Base-by-base conservation (phyloP, 345 rosid species). In the Eucalyptus camaldulensis region DNA sequence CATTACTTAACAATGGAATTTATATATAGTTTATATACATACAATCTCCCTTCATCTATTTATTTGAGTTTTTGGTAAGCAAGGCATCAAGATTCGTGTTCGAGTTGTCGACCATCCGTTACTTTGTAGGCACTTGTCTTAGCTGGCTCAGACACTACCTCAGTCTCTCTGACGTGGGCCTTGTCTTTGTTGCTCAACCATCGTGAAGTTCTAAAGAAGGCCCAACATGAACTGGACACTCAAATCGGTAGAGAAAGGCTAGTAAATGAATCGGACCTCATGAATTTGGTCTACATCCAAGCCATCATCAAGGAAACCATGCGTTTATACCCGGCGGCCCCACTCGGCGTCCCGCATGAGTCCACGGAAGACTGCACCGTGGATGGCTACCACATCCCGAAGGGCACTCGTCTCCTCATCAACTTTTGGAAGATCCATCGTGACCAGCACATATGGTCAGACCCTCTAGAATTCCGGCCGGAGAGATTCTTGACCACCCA, bases 301-400 rank as follows among this genome's bases (percentile, higher is more conserved):
- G 94, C 95, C 40, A 86, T 94, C 15, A 53, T 91, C 29, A 92
- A 94, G 90, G 94, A 94, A 90, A 90, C 95, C 25, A 4, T 93
- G 37, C 90, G 94, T 44, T 47, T 93, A 13, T 91, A 90, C 72
- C 93, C 94, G 0, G 86, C 95, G 1, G 91, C 40, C 3, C 94
- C 95, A 16, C 85, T 94, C 6, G 47, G 90, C 1, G 33, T 91
- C 29, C 93, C 93, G 3, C 95, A 91, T 45, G 92, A 93, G 87
- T 86, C 94, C n/a, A 25, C 87, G 12, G 93, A 94, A 53, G 94
- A 93, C 49, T 91, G 94, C 86, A 88, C 76, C 13, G 85, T 90
- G 8, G 56, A 86, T 14, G 93, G 94, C 27, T 92, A 90, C 88
- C 90, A 87, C 76, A 29, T 94, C 47, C 88, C 92, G 3, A 88